phyloP scores from a whole-genome alignment of 179 eudicot species.

The Silene noctiflora region DNA sequence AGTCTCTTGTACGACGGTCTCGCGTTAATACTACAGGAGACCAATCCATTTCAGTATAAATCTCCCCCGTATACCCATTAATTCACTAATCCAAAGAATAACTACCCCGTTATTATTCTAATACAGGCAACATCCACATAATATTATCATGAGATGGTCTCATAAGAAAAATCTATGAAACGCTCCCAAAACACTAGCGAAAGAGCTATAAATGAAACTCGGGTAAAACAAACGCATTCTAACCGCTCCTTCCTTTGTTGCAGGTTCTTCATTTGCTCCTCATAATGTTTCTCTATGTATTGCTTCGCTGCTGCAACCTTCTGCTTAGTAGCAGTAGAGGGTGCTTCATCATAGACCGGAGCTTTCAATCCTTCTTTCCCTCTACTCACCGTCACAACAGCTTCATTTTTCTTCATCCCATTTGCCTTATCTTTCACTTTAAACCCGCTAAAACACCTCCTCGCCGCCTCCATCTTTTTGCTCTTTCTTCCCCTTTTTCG shows the following conservation, averaged over 20 bases:
- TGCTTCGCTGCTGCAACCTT: conserved; percentile 92
- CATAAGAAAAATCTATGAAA: not conserved
- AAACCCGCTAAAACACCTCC: conserved; percentile 55
- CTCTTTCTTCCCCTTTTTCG: conserved; percentile 10
- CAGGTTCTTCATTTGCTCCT: conserved; percentile 89
- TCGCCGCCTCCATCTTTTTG: conserved; percentile 59
- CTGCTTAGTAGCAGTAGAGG: conserved; percentile 72
- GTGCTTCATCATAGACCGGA: conserved; percentile 56
- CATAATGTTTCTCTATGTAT: conserved; percentile 90
- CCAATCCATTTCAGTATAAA: too few species aligned
- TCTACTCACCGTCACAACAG: conserved; percentile 32
- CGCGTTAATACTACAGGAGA: too few species aligned
- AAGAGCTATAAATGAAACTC: not conserved
- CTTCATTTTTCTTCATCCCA: conserved; percentile 59
- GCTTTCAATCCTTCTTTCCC: conserved; percentile 58
- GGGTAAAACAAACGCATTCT: conserved; percentile 2
- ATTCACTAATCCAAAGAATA: too few species aligned
- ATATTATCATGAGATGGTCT: not conserved
- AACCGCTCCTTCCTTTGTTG: conserved; percentile 88
- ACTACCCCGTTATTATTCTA: too few species aligned
- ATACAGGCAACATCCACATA: too few species aligned
- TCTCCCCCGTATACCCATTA: too few species aligned
- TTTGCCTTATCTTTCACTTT: conserved; percentile 58
- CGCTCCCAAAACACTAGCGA: not conserved
- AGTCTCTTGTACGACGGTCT: too few species aligned